A percentile compares a stretch with the other conserved stretches of the same genome.
phyloP scores from a whole-genome alignment of 371 early-diverging fungal genomes.

The Actinomortierella wolfii region DNA sequence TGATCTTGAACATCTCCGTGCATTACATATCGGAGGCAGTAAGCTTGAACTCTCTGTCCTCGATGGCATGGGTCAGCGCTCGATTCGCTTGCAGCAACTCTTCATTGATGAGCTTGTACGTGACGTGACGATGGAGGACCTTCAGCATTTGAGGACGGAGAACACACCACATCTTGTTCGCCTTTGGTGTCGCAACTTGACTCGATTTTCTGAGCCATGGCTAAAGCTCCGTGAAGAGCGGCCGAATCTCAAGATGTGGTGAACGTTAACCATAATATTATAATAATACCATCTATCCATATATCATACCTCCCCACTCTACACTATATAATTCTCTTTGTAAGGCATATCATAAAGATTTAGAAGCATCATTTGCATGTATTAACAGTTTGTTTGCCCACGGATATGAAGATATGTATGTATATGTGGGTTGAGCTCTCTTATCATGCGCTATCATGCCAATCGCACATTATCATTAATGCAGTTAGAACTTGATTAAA shows the following conservation, averaged over 20 bases:
- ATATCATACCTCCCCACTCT: too few relatives aligned
- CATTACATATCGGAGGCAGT: conserved; percentile 40
- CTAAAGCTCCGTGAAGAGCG: conserved; percentile 19
- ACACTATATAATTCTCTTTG: too few relatives aligned
- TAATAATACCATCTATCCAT: too few relatives aligned
- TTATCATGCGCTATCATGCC: too few relatives aligned
- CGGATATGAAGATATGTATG: too few relatives aligned
- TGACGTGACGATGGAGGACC: conserved; percentile 37
- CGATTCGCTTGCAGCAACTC: conserved; percentile 22
- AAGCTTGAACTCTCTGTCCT: conserved; percentile 34
- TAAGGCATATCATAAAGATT: too few relatives aligned
- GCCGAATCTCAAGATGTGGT: conserved; percentile 33
- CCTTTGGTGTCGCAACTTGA: conserved; percentile 41
- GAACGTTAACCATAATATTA: not conserved
- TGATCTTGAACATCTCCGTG: conserved; percentile 28
- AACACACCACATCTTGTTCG: conserved; percentile 37
- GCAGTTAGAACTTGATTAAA: too few relatives aligned
- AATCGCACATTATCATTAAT: too few relatives aligned
- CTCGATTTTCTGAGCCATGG: conserved; percentile 44
- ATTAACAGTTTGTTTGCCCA: too few relatives aligned
- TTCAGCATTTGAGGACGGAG: conserved; percentile 26
- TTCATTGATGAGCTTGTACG: conserved; percentile 33
- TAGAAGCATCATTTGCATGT: too few relatives aligned
- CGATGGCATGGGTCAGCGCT: conserved; percentile 27
- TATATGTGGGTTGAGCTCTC: too few relatives aligned